These are phyloP conservation scores for Centrapalus pauciflorus DNA, from an alignment of 129 eudicot species.

Conservation along the genomic window DNA sequence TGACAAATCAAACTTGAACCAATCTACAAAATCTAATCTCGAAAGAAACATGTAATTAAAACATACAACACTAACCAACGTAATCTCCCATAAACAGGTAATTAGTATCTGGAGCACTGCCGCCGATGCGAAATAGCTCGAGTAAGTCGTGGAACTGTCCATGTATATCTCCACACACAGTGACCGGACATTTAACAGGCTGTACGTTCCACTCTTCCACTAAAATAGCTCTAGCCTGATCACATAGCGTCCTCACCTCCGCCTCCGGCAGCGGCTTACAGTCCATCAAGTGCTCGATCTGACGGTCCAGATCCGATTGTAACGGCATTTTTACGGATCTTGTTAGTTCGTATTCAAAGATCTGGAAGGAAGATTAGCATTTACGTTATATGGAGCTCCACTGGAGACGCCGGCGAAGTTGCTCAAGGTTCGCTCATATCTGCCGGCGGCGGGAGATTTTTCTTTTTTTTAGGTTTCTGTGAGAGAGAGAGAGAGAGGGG, in stretches of 20 bases:
- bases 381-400: conserved; percentile 1
- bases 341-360: conserved; percentile 6
- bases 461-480: conserved; percentile 15
- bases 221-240: conserved; percentile 43
- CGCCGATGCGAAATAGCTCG: conserved; percentile 51
- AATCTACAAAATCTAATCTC: no score
- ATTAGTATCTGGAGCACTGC: conserved; percentile 49
- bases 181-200: conserved; percentile 45
- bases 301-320: conserved; percentile 57
- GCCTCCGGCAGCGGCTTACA: conserved; percentile 50
- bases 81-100: conserved; percentile 59
- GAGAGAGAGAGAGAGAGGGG: conserved; percentile 8
- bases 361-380: conserved; percentile 10
- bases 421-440: conserved; percentile 29
- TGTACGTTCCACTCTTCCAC: conserved; percentile 55
- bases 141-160: conserved; percentile 47
- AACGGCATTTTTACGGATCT: conserved; percentile 36
- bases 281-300: conserved; percentile 49
- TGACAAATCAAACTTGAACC: no score
- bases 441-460: conserved; percentile 29
- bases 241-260: conserved; percentile 46
- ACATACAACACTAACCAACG: conserved; percentile 32
- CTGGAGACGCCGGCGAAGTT: conserved; percentile 19
- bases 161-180: conserved; percentile 44
- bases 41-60: no score